Evolutionary conservation across 2,329 filamentous ascomycete genomes (phyloP).

Genomic region (Aspergillus ochraceoroseus): DNA sequence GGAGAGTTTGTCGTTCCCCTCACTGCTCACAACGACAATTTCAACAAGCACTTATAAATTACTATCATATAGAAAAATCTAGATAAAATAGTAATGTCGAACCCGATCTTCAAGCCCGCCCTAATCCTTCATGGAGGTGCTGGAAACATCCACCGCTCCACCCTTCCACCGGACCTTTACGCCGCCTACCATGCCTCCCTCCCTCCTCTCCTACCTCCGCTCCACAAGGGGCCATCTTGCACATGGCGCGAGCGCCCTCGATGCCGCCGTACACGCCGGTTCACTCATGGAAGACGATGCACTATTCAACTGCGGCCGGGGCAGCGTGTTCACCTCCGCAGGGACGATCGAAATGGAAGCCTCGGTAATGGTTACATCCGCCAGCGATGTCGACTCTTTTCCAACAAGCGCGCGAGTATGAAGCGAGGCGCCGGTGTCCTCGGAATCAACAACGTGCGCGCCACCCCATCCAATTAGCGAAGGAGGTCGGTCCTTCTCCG

Average conservation of each 20-base stretch:
- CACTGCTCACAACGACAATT: conserved; percentile 6
- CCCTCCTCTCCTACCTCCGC: conserved; percentile 59
- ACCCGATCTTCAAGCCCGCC: conserved; percentile 46
- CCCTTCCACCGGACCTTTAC: conserved; percentile 56
- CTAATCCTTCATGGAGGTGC: conserved; percentile 70
- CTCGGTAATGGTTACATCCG: conserved; percentile 70
- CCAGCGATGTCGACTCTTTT: conserved; percentile 7
- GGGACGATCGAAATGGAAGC: conserved; percentile 83
- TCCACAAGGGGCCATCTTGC: conserved; percentile 42
- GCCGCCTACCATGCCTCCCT: conserved; percentile 54
- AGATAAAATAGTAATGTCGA: background rate
- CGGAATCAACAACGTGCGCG: conserved; percentile 67
- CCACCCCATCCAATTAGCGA: conserved; percentile 72
- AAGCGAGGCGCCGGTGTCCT: conserved; percentile 78
- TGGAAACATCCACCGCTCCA: conserved; percentile 60
- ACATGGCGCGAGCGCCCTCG: conserved; percentile 57
- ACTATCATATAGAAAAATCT: background rate
- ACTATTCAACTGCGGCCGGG: conserved; percentile 78
- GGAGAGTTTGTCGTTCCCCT: background rate
- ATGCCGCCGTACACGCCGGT: conserved; percentile 71
- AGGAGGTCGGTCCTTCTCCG: conserved; percentile 63
- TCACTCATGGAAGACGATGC: conserved; percentile 69
- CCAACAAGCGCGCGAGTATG: conserved; percentile 42
- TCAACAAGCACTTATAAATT: background rate
- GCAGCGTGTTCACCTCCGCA: conserved; percentile 78